Conservation (phyloP, 805 yeast species). For the Zygosaccharomyces siamensis region DNA sequence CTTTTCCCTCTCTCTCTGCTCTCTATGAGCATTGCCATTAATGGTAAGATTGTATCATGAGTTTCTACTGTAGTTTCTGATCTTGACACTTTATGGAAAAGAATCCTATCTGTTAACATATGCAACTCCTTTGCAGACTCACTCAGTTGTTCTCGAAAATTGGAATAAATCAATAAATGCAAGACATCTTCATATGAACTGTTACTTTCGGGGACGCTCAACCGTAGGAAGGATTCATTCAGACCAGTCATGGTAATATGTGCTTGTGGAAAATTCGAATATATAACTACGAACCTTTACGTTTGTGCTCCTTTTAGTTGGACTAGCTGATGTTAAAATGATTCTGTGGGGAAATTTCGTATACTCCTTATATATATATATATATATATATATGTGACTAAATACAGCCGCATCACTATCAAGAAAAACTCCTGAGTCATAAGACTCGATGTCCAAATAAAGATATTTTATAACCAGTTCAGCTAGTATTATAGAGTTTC, state of each 20-base stretch:
- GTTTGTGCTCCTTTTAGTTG: not conserved
- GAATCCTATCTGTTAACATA: constrained; percentile 15
- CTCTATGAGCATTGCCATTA: constrained; percentile 16
- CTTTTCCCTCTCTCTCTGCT: constrained; percentile 23
- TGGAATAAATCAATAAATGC: constrained; percentile 10
- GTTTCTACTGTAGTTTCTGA: not conserved
- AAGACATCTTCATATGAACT: constrained; percentile 2
- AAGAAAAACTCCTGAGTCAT: not conserved
- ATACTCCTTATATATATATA: not conserved
- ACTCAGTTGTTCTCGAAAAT: constrained; percentile 6
- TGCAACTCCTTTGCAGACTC: constrained; percentile 17
- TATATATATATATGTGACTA: too few species aligned
- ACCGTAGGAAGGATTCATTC: not conserved
- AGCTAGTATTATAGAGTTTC: constrained; percentile 1
- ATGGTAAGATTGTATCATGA: constrained; percentile 10
- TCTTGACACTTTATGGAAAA: constrained; percentile 2
- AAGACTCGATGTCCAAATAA: not conserved
- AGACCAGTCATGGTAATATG: not conserved
- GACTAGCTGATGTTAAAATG: not conserved
- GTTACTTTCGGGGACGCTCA: not conserved
- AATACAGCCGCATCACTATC: not conserved
- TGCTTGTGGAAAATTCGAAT: not conserved
- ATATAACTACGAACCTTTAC: not conserved
- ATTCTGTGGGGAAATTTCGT: not conserved
- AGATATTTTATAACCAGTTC: not conserved